Base-by-base conservation (phyloP, 1,284 basidiomycete species). In the Ustilago tritici region DNA sequence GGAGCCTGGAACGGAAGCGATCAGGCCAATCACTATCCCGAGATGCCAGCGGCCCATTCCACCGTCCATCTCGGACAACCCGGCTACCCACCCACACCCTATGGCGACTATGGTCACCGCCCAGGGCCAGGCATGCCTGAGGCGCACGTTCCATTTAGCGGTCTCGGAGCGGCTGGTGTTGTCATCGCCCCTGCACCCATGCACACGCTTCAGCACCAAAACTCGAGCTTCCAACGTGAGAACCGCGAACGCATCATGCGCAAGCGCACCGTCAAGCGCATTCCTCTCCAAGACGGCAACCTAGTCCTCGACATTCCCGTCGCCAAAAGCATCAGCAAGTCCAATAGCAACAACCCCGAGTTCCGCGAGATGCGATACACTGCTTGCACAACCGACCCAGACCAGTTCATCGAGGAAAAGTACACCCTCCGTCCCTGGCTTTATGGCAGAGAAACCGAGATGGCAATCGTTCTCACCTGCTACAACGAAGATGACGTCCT, bases 401-500 rank as follows among this genome's bases (percentile, higher is more conserved):
- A 99, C 84, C 92, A 95, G 50, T 98, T 98, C 84, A 91, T 93
- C 84, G 89, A 89, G 71, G 91, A 91, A 43, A 92, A 92, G 11
- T 95, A 94, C 82, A 92, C 92, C 61, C 89, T 99, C 35, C 90
- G 96, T 56, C 95, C 98, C 84, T 93, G 93, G 83, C 89, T 92
- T 80, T 91, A 88, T 77, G 76, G 78, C 43, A 89, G 95, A 56
- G 90, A 92, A 72, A 98, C 95, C 3, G 96, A 99, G 77, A 87
- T 99, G 63, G 93, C 96, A 87, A 85, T 84, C 59, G 80, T 81
- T 70, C 93, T 98, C 84, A 98, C 96, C 19, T 95, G 98, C 93
- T 79, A 78, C 81, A 96, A 95, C 81, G 96, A 98, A 88, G 92
- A 98, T 85, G 96, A 98, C 80, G 88, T 94, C 14, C 74, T 98